Conservation (phyloP, 2,329 filamentous ascomycete genomes). For the Thelonectria blattea region DNA sequence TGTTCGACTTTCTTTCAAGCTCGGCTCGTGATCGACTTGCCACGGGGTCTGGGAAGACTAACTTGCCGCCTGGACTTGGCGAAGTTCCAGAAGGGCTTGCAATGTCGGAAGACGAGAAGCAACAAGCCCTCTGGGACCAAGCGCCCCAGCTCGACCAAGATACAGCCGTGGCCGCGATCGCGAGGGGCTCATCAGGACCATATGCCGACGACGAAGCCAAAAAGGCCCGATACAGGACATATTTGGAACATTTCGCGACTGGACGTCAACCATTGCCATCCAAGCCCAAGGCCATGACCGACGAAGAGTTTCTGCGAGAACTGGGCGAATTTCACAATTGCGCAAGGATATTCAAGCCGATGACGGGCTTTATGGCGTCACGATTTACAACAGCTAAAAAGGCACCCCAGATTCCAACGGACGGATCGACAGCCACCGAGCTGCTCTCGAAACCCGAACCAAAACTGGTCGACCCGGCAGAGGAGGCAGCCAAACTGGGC, state of each 20-base stretch:
- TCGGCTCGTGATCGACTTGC: constrained; percentile 79
- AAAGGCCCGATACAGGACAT: constrained; percentile 78
- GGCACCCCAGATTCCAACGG: constrained; percentile 38
- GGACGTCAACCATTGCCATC: constrained; percentile 56
- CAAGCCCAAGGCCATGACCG: constrained; percentile 51
- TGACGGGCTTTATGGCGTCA: constrained; percentile 90
- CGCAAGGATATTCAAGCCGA: constrained; percentile 82
- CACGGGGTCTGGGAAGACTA: constrained; percentile 73
- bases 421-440: constrained; percentile 28
- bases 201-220: constrained; percentile 86
- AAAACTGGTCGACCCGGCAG: constrained; percentile 69
- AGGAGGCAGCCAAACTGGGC: constrained; percentile 84
- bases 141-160: constrained; percentile 70
- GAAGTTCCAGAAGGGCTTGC: constrained; percentile 73
- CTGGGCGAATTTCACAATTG: constrained; percentile 74
- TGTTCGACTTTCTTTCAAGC: constrained; percentile 90
- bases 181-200: constrained; percentile 69
- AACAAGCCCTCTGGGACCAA: constrained; percentile 62
- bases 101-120: constrained; percentile 66
- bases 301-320: constrained; percentile 81
- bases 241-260: constrained; percentile 75
- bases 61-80: constrained; percentile 78
- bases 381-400: constrained; percentile 81
- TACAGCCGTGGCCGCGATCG: constrained; percentile 71
- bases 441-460: constrained; percentile 41